Evolutionary conservation across 192 early-diverging fungal species (phyloP).

Genomic region (Lunasporangiospora selenospora): DNA sequence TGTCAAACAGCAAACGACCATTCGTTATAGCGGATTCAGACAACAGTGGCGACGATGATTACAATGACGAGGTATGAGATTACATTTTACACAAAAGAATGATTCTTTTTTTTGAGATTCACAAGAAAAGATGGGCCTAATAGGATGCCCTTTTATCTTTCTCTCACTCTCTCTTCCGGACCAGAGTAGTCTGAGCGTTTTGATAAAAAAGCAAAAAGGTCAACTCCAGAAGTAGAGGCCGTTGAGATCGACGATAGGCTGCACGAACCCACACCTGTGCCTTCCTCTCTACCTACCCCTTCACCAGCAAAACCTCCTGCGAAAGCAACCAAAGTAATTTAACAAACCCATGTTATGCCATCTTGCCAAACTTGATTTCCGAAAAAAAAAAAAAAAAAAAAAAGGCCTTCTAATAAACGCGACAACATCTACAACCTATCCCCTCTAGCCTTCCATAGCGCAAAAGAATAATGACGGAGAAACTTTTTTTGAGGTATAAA

Average conservation of each 20-base stretch:
- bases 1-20: slow-evolving; percentile 3
- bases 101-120: not conserved
- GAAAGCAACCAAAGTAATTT: not conserved
- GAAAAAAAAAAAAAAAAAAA: not conserved
- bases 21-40: slow-evolving; percentile 10
- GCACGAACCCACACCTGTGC: too few relatives aligned
- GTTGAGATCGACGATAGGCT: too few relatives aligned
- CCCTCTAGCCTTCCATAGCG: not conserved
- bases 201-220: too few relatives aligned
- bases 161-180: too few relatives aligned
- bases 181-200: too few relatives aligned
- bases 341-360: not conserved
- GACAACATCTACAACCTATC: too few relatives aligned
- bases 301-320: not conserved
- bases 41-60: not conserved
- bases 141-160: too few relatives aligned
- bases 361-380: not conserved
- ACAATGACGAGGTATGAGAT: not conserved
- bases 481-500: slow-evolving; percentile 1
- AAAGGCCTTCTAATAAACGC: not conserved
- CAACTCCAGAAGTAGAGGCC: too few relatives aligned
- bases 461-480: not conserved
- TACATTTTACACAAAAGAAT: not conserved
- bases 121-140: not conserved
- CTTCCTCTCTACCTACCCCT: too few relatives aligned